Evolutionary conservation across 371 early-diverging fungal genomes (phyloP), one percentile per base, ranked within the genome.

Genomic region (Capillidium rhysosporum): DNA sequence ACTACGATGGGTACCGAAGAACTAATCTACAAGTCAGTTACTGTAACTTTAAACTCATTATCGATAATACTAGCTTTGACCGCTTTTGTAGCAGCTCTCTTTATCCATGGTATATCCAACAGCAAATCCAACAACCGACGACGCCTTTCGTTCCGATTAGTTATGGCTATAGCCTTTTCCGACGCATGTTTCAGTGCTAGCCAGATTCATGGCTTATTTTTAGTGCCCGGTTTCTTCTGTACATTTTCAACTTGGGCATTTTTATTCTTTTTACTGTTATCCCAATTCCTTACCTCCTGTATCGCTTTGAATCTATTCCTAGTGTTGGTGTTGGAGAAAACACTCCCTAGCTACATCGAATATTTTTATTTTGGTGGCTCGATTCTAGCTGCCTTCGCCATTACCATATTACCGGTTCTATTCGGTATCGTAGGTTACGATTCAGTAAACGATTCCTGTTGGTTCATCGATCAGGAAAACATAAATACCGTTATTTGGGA

Each of bases 1-100:
- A n/a, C n/a, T n/a, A n/a, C n/a, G n/a, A n/a, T n/a, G n/a, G n/a
- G n/a, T n/a, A n/a, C n/a, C n/a, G n/a, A n/a, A 34, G 34, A 34
- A 34, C 4, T 34, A 34, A 34, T 34, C 12, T 69, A 68, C 49
- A 57, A 29, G 16, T 4, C 26, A 2, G 29, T 47, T 12, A 47
- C 23, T 16, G 29, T 47, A 5, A 26, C 18, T 14, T 34, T 47
- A 2, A 47, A 23, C 48, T 26, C 30, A 3, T 16, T 29, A 26
- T 47, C 48, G 5, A 23, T 47, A 2, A 29, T 23, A 12, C 8
- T 29, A 29, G 48, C 48, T 24, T 3, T 47, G 10, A 2, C 23
- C 16, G 48, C 48, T 14, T 47, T 47, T 47, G 48, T 29, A 29
- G 48, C 29, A 12, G 48, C 48, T 5, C n/a, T 47, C 23, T 24